These are phyloP conservation scores for Penicillium canescens DNA, from an alignment of 495 filamentous ascomycete species.

Conservation along the genomic window DNA sequence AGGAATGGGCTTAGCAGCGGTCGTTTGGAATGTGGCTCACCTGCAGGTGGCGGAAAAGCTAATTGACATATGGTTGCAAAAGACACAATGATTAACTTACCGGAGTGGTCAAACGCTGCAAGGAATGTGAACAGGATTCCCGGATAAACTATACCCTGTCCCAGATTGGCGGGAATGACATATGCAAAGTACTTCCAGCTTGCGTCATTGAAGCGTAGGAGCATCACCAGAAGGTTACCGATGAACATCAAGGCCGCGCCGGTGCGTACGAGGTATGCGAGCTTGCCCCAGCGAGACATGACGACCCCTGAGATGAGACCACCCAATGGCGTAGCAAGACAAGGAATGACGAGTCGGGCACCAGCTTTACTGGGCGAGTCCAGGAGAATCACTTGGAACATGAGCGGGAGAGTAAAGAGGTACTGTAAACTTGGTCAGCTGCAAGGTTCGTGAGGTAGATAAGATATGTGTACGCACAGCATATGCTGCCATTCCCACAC, in stretches of 20 bases:
- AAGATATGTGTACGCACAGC: slow-evolving; percentile 44
- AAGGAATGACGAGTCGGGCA: slow-evolving; percentile 59
- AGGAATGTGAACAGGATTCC: slow-evolving; percentile 63
- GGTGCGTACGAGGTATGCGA: slow-evolving; percentile 53
- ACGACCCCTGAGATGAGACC: slow-evolving; percentile 60
- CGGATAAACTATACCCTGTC: slow-evolving; percentile 65
- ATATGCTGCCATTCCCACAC: slow-evolving; percentile 61
- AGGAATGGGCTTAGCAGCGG: background rate
- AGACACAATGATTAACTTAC: slow-evolving; percentile 32
- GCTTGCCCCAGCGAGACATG: slow-evolving; percentile 64
- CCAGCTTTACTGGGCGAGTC: slow-evolving; percentile 64
- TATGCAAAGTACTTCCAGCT: slow-evolving; percentile 64
- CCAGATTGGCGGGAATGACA: slow-evolving; percentile 63
- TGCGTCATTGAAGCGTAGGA: slow-evolving; percentile 56
- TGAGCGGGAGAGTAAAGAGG: slow-evolving; percentile 64
- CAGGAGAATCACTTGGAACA: slow-evolving; percentile 62
- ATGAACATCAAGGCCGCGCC: slow-evolving; percentile 60
- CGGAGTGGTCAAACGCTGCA: slow-evolving; percentile 61
- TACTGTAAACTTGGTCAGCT: slow-evolving; percentile 41
- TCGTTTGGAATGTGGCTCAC: background rate
- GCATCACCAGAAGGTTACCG: slow-evolving; percentile 57
- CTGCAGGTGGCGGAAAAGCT: too few relatives aligned
- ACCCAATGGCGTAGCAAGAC: slow-evolving; percentile 60
- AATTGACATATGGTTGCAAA: too few relatives aligned
- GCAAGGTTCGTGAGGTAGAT: background rate